Evolutionary conservation across 768 basidiomycete genomes (phyloP), one percentile per base, ranked within the genome.

Genomic region (Sistotremastrum suecicum): DNA sequence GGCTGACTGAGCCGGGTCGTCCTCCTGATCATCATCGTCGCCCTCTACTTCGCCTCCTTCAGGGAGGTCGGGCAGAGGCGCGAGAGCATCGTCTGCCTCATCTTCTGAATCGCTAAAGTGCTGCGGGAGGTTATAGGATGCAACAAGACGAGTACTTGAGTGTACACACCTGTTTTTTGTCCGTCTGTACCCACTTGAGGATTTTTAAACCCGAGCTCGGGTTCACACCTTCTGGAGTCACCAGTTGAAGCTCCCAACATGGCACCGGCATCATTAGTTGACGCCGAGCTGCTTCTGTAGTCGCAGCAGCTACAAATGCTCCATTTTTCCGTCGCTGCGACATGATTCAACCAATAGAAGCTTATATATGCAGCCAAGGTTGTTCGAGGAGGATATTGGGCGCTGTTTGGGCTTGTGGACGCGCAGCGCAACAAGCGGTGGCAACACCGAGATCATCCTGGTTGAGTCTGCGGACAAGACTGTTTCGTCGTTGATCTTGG

Each of bases 231-330:
- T 79, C 79, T 34, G 80, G 74, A 8, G 68, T 60, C 7, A 74
- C 67, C 83, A 83, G 84, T 34, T 70, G 66, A 63, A 80, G 83
- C 63, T 88, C 84, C 86, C 85, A 90, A 51, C 79, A 83, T 30
- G 71, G 74, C n/a, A 88, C 86, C 5, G 86, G 86, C 56, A 84
- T 83, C 81, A 88, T 86, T n/a, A 87, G 68, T 60, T 85, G 81
- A 48, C 84, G 73, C 36, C 84, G 72, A 34, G 84, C 83, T 41
- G 83, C 82, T 60, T 88, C 84, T 3, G 83, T 81, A 42, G 80
- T 80, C 41, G 82, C 80, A 28, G 70, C 68, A 55, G 78, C 83
- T 50, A 87, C 76, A 28, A 48, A 48, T 30, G 47, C 39, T 5
- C 84, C 84, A 43, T 86, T 81, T 59, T 82, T 76, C 53, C 83